phyloP scores from a whole-genome alignment of 768 basidiomycete species.

The Amanita pallidorosea region DNA sequence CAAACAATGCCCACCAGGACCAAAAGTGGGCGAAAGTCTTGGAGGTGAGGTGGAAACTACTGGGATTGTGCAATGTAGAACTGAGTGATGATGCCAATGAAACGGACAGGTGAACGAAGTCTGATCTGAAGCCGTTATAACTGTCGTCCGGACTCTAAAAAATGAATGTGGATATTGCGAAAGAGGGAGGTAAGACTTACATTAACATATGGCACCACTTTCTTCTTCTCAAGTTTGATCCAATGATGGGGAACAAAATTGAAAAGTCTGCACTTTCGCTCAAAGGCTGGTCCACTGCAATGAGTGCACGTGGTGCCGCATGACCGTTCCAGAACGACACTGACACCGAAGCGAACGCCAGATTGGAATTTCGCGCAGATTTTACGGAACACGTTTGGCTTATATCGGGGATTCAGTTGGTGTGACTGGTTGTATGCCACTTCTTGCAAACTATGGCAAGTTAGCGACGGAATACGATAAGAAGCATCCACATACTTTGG shows the following conservation, averaged over 20 bases:
- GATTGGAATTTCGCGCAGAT: slow-evolving; percentile 76
- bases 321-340: slow-evolving; percentile 71
- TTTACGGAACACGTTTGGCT: slow-evolving; percentile 39
- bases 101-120: slow-evolving; percentile 87
- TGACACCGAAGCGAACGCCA: slow-evolving; percentile 82
- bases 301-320: slow-evolving; percentile 59
- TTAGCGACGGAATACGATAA: neutral
- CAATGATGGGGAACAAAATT: slow-evolving; percentile 74
- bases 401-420: slow-evolving; percentile 7
- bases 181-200: slow-evolving; percentile 19
- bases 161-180: slow-evolving; percentile 3
- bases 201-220: slow-evolving; percentile 28
- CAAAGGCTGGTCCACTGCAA: slow-evolving; percentile 53
- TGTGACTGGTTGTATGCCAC: slow-evolving; percentile 12
- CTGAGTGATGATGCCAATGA: slow-evolving; percentile 65
- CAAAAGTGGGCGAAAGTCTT: slow-evolving; percentile 83
- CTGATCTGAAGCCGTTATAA: slow-evolving; percentile 81
- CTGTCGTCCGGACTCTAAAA: slow-evolving; percentile 51
- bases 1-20: slow-evolving; percentile 86
- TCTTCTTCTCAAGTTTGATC: slow-evolving; percentile 51
- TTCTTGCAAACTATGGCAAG: slow-evolving; percentile 13
- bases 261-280: slow-evolving; percentile 73
- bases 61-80: slow-evolving; percentile 28
- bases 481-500: slow-evolving; percentile 55
- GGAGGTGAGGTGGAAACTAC: slow-evolving; percentile 79